A percentile compares a stretch with the other conserved stretches of the same genome.
Evolutionary conservation across 2,329 filamentous ascomycete genomes (phyloP).

Genomic region (Aciculosporium take): DNA sequence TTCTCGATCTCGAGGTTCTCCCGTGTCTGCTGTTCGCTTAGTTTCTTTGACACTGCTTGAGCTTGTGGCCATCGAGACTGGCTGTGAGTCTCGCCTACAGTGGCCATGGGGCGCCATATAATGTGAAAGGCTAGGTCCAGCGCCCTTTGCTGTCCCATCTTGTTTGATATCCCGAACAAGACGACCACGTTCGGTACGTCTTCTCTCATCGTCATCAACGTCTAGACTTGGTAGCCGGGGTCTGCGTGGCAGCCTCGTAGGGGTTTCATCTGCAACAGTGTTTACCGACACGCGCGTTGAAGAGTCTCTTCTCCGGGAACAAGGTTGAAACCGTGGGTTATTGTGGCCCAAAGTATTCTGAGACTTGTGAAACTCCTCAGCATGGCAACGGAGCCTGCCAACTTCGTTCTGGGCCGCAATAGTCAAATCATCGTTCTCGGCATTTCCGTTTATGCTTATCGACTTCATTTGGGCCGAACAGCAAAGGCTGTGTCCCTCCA

Average conservation of each 20-base stretch:
- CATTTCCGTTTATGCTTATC: neutral
- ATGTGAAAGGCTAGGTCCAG: neutral
- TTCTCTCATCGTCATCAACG: neutral
- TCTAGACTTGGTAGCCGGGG: neutral
- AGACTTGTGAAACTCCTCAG: conserved; percentile 19
- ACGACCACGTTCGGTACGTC: neutral
- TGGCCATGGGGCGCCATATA: neutral
- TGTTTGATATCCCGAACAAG: neutral
- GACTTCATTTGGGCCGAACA: conserved; percentile 11
- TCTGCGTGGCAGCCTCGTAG: neutral
- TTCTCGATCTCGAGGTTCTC: neutral
- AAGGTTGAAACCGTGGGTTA: conserved; percentile 7
- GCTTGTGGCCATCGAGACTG: neutral
- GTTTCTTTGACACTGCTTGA: neutral
- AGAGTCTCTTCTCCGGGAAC: neutral
- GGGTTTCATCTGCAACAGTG: neutral
- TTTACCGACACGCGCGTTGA: conserved; percentile 5
- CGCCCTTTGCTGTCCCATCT: neutral
- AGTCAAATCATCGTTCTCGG: conserved; percentile 8
- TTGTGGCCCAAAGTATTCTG: conserved; percentile 23
- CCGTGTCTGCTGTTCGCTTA: neutral
- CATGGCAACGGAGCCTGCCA: conserved; percentile 19
- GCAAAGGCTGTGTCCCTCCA: conserved; percentile 18
- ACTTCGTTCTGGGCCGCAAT: conserved; percentile 12
- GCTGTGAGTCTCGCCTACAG: neutral